phyloP scores from a whole-genome alignment of 306 rosid species.

The Trifolium subterraneum region DNA sequence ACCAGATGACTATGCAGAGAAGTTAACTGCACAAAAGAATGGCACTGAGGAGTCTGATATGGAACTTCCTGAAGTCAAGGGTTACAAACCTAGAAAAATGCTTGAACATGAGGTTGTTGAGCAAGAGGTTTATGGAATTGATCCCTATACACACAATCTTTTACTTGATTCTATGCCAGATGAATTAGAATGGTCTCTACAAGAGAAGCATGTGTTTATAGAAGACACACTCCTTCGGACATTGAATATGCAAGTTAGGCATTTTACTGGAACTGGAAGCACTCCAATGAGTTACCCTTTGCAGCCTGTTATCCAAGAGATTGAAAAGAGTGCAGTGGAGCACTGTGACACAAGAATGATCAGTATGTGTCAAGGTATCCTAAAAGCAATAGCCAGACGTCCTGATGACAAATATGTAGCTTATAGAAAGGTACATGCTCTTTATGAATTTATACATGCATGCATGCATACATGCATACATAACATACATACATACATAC shows the following conservation, averaged over 20 bases:
- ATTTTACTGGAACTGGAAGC: constrained; percentile 82
- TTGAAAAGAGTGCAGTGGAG: constrained; percentile 66
- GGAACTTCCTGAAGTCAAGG: constrained; percentile 99
- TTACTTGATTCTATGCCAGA: constrained; percentile 97
- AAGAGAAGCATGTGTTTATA: constrained; percentile 80
- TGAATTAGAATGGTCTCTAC: constrained; percentile 78
- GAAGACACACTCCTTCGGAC: constrained; percentile 88
- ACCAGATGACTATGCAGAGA: constrained; percentile 94
- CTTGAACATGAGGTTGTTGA: constrained; percentile 88
- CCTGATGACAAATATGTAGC: constrained; percentile 94
- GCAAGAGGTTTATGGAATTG: constrained; percentile 99
- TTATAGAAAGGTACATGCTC: constrained; percentile 77
- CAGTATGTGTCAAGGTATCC: constrained; percentile 79
- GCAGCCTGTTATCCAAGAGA: constrained; percentile 86
- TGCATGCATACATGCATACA: not conserved
- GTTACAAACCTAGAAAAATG: constrained; percentile 89
- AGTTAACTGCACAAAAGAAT: constrained; percentile 84
- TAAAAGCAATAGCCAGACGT: constrained; percentile 77
- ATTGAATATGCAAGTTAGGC: constrained; percentile 82
- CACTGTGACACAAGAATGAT: constrained; percentile 58
- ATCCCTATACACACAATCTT: constrained; percentile 97
- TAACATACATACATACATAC: not conserved
- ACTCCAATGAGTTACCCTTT: constrained; percentile 84
- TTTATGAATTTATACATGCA: not conserved
- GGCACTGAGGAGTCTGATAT: constrained; percentile 94